Percentiles rank a stretch among this genome's conserved stretches.
These are phyloP conservation scores for Aspergillus thermomutatus DNA, from an alignment of 2,329 filamentous ascomycete genomes.

Conservation along the genomic window DNA sequence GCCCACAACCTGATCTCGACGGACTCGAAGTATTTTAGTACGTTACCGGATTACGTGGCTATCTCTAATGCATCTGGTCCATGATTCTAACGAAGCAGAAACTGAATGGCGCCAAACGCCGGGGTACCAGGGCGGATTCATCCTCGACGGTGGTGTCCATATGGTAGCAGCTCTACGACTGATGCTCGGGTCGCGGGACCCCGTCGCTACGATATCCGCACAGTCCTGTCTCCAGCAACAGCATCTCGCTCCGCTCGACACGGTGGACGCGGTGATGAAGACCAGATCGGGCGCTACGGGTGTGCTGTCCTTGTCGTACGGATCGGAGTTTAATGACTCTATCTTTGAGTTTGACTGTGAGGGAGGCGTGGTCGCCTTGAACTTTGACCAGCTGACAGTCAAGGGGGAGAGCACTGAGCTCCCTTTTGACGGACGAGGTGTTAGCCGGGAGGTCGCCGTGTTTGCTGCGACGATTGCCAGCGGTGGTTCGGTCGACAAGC, in stretches of 20 bases:
- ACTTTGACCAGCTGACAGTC: constrained; percentile 33
- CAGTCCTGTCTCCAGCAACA: constrained; percentile 49
- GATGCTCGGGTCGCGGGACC: constrained; percentile 45
- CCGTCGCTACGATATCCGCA: constrained; percentile 45
- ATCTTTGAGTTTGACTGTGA: constrained; percentile 52
- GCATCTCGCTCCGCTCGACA: constrained; percentile 56
- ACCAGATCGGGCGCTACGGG: constrained; percentile 49
- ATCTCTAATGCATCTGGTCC: background rate
- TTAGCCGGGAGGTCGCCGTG: constrained; percentile 51
- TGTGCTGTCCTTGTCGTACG: constrained; percentile 50
- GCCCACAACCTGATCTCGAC: constrained; percentile 43
- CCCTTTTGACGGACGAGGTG: constrained; percentile 48
- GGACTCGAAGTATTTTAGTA: constrained; percentile 54
- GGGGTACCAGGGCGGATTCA: constrained; percentile 56
- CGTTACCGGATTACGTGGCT: too few relatives aligned
- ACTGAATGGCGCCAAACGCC: constrained; percentile 57
- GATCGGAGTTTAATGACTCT: constrained; percentile 48
- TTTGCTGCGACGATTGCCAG: constrained; percentile 49
- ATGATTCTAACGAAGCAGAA: constrained; percentile 23
- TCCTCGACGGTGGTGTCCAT: constrained; percentile 59
- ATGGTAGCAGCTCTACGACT: constrained; percentile 51
- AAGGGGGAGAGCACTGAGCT: constrained; percentile 42
- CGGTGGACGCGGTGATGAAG: constrained; percentile 51
- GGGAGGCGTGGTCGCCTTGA: constrained; percentile 48
- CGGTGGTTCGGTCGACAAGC: constrained; percentile 38